Percentiles rank a stretch among this genome's conserved stretches.
Conservation (phyloP, 106 monocot species). For the Agapanthus africanus region DNA sequence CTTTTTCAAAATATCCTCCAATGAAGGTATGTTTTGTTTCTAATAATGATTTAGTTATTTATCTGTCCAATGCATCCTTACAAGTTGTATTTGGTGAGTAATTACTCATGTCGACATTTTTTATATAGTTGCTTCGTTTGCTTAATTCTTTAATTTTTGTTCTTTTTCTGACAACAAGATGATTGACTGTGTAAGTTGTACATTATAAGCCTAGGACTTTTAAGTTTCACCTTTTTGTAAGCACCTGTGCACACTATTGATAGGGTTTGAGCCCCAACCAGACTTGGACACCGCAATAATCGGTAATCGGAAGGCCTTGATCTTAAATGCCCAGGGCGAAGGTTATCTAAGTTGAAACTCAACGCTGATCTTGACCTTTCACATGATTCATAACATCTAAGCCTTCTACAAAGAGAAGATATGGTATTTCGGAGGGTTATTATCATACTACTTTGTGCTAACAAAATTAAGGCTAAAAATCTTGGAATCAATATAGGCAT, state of each 20-base stretch:
- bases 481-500: too few relatives aligned
- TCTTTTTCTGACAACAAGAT: not conserved
- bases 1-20: conserved; percentile 40
- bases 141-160: not conserved
- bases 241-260: not conserved
- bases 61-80: not conserved
- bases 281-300: too few relatives aligned
- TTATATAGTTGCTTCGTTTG: too few relatives aligned
- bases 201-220: not conserved
- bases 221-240: not conserved
- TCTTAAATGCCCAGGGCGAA: not conserved
- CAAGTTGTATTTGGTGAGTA: not conserved
- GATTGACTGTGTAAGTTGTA: not conserved
- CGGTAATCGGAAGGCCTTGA: too few relatives aligned
- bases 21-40: conserved; percentile 20
- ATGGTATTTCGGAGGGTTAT: not conserved
- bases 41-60: not conserved
- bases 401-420: not conserved
- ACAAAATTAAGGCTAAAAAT: too few relatives aligned
- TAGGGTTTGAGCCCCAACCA: not conserved
- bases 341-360: not conserved
- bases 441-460: too few relatives aligned
- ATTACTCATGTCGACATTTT: not conserved
- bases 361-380: not conserved
- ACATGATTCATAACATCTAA: not conserved